Base-by-base conservation (phyloP, 2,329 filamentous ascomycete species). In the Colletotrichum incanum region DNA sequence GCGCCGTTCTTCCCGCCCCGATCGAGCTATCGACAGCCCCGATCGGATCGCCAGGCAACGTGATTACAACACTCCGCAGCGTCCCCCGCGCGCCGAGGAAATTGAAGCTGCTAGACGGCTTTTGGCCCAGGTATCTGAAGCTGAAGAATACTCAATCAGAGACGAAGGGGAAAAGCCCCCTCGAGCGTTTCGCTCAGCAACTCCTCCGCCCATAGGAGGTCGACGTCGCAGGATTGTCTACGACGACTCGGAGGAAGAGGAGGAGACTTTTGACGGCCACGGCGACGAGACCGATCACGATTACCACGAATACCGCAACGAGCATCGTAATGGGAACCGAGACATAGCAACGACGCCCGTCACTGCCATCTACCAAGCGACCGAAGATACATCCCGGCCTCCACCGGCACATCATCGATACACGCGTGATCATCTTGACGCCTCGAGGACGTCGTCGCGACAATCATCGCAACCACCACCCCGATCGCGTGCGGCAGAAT, bases 161-260 rank as follows among this genome's bases (percentile, higher is more conserved):
- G 34, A 37, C 18, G 8, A 45, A 50, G 60, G 18, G 39, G 14
- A n/a, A 37, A 43, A 34, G 18, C 28, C 34, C 9, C 54, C 65
- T 16, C 28, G 47, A 41, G 45, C 34, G 1, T 14, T 31, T 18
- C 60, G 61, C 31, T 71, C 71, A 14, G 71, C 67, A 43, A 73
- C 71, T 1, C 71, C 71, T 28, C 71, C 71, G n/a, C 71, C 71
- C 23, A 71, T 73, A 41, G 55, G 55, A 37, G 34, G 61, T 5
- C 67, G 67, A 5, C 61, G 54, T 5, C 58, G 61, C 39, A 45
- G 55, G 34, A 41, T 73, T 16, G 66, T 73, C 34, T 65, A 62
- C 41, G 67, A 71, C n/a, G 67, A 71, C 23, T 63, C 56, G 9
- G 67, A 73, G 16, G 67, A 71, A 1, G 67, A 58, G 11, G 61